These are phyloP conservation scores for Monascus purpureus DNA, from an alignment of 495 filamentous ascomycete species.

Conservation along the genomic window DNA sequence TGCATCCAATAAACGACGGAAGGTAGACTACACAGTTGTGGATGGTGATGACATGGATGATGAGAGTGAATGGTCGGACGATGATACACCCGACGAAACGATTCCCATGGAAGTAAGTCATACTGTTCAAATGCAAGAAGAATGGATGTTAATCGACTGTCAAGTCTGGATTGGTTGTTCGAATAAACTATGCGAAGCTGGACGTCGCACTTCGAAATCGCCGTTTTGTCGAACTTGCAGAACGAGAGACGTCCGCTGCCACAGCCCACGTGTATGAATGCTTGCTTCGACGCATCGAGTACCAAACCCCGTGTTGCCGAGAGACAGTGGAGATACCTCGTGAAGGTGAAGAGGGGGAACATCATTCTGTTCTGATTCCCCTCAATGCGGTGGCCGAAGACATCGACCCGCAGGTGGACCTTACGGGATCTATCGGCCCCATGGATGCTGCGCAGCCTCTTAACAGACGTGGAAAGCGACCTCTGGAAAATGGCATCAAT, in stretches of 20 bases:
- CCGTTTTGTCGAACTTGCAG: conserved; percentile 49
- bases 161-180: conserved; percentile 50
- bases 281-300: conserved; percentile 55
- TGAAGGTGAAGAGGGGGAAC: conserved; percentile 37
- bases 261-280: conserved; percentile 64
- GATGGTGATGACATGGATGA: conserved; percentile 18
- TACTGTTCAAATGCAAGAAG: not conserved
- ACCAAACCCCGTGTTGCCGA: conserved; percentile 52
- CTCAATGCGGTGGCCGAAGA: conserved; percentile 22
- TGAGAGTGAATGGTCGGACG: conserved; percentile 28
- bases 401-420: conserved; percentile 26
- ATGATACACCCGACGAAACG: conserved; percentile 21
- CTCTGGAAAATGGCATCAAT: conserved; percentile 26
- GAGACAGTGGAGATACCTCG: conserved; percentile 40
- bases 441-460: conserved; percentile 9
- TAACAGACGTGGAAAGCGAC: conserved; percentile 21
- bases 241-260: conserved; percentile 32
- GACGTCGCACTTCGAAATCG: conserved; percentile 67
- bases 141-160: not conserved
- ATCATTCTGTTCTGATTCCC: conserved; percentile 22
- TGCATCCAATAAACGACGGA: conserved; percentile 6
- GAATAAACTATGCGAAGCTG: conserved; percentile 77
- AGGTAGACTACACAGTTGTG: conserved; percentile 12
- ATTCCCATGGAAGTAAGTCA: conserved; percentile 27
- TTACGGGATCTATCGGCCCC: conserved; percentile 25